These are phyloP conservation scores for Hyaloraphidium curvatum DNA, from an alignment of 192 early-diverging fungal genomes.

Conservation along the genomic window DNA sequence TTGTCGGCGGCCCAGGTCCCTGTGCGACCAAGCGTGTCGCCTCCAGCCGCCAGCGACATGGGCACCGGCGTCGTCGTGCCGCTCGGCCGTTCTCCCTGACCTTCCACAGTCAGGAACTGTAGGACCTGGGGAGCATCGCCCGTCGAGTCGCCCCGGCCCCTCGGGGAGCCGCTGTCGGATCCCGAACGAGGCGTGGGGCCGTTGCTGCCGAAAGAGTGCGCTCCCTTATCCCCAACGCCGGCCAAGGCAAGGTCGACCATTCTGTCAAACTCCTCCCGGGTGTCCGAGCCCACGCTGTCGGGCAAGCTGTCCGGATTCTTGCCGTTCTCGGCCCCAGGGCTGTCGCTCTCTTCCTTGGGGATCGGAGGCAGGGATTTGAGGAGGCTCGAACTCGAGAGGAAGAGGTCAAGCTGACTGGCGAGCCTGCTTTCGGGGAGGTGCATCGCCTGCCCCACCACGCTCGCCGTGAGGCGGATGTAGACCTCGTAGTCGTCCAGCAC, in stretches of 20 bases:
- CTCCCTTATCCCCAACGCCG: too few species aligned
- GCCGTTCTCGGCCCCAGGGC: background rate
- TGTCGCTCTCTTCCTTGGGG: background rate
- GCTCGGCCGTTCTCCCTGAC: background rate
- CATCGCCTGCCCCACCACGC: conserved; percentile 25
- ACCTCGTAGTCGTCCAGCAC: conserved; percentile 35
- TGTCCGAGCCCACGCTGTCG: too few species aligned
- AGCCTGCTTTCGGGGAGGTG: background rate
- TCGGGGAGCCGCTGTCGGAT: too few species aligned
- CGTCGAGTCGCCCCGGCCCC: background rate
- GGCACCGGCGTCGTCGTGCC: background rate
- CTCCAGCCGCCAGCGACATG: background rate
- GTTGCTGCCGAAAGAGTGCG: too few species aligned
- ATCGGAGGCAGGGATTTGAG: background rate
- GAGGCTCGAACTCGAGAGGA: background rate
- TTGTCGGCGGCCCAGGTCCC: background rate
- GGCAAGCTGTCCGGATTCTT: too few species aligned
- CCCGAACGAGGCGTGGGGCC: too few species aligned
- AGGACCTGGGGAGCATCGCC: background rate
- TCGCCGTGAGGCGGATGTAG: conserved; percentile 40
- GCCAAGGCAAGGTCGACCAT: too few species aligned
- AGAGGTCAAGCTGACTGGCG: background rate
- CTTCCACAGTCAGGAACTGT: background rate
- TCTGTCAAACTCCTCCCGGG: too few species aligned
- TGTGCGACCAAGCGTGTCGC: background rate